phyloP scores from a whole-genome alignment of 1,139 yeast genomes.

The Pichia sp. region DNA sequence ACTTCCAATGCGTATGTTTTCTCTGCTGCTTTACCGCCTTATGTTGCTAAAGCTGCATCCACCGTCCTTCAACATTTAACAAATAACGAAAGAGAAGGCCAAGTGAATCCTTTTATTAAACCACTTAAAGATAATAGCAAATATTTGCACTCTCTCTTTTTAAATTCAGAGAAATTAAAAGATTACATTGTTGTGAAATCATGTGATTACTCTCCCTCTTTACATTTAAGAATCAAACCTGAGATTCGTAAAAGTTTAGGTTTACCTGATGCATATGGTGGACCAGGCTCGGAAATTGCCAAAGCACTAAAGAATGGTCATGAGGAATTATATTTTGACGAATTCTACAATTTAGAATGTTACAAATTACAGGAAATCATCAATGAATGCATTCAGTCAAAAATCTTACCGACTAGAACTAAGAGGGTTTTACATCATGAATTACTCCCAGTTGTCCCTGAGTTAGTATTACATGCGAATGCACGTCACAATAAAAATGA shows the following conservation, averaged over 20 bases:
- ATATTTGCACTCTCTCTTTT: slow-evolving; percentile 35
- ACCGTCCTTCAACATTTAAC: slow-evolving; percentile 48
- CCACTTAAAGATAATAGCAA: slow-evolving; percentile 30
- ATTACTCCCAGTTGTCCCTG: slow-evolving; percentile 68
- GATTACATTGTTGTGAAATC: slow-evolving; percentile 50
- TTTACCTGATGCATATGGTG: slow-evolving; percentile 46
- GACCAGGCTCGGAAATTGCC: slow-evolving; percentile 26
- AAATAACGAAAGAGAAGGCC: slow-evolving; percentile 19
- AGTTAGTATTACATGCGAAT: slow-evolving; percentile 57
- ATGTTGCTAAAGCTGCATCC: slow-evolving; percentile 70
- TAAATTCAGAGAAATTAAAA: slow-evolving; percentile 29
- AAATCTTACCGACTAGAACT: slow-evolving; percentile 62
- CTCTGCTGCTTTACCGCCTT: slow-evolving; percentile 93
- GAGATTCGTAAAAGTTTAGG: slow-evolving; percentile 38
- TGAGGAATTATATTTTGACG: slow-evolving; percentile 30
- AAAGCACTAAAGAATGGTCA: slow-evolving; percentile 27
- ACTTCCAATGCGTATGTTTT: slow-evolving; percentile 87
- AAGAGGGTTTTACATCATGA: slow-evolving; percentile 71
- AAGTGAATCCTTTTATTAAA: slow-evolving; percentile 20
- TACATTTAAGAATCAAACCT: slow-evolving; percentile 52
- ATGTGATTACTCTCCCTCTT: slow-evolving; percentile 53
- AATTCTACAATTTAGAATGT: slow-evolving; percentile 52
- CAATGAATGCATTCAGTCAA: slow-evolving; percentile 43
- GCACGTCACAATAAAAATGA: slow-evolving; percentile 52
- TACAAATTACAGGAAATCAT: slow-evolving; percentile 58